These are phyloP conservation scores for Cryphonectria nitschkei DNA, from an alignment of 2,329 filamentous ascomycete species.

Conservation along the genomic window DNA sequence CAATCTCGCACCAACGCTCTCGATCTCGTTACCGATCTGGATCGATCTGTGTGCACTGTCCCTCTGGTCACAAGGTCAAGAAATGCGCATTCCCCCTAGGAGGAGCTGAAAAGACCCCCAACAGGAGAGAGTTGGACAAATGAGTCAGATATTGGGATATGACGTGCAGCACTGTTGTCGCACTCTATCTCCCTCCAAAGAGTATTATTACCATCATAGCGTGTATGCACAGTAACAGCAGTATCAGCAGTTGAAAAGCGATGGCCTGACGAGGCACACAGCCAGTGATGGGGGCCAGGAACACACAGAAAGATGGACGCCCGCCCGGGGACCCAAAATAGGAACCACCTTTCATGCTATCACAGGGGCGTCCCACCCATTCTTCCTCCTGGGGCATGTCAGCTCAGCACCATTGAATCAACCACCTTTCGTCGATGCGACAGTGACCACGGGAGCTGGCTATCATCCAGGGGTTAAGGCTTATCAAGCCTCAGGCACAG, in stretches of 20 bases:
- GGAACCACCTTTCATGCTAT: not conserved
- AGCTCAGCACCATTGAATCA: not conserved
- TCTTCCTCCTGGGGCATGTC: not conserved
- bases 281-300: conserved; percentile 4
- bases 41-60: not conserved
- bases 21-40: conserved; percentile 1
- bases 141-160: not conserved
- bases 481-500: not conserved
- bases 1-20: not conserved
- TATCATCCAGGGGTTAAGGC: not conserved
- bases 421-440: not conserved
- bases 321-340: conserved; percentile 5
- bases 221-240: not conserved
- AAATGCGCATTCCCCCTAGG: not conserved
- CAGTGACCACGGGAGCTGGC: not conserved
- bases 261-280: not conserved
- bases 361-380: not conserved
- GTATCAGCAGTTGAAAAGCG: not conserved
- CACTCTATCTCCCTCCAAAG: no score
- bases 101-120: not conserved
- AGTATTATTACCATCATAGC: not conserved
- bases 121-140: not conserved
- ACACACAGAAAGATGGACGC: not conserved
- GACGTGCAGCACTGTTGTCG: not conserved
- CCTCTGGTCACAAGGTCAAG: not conserved